Base-by-base conservation (phyloP, 352 stramenopile genomes). In the Phytophthora megakarya region DNA sequence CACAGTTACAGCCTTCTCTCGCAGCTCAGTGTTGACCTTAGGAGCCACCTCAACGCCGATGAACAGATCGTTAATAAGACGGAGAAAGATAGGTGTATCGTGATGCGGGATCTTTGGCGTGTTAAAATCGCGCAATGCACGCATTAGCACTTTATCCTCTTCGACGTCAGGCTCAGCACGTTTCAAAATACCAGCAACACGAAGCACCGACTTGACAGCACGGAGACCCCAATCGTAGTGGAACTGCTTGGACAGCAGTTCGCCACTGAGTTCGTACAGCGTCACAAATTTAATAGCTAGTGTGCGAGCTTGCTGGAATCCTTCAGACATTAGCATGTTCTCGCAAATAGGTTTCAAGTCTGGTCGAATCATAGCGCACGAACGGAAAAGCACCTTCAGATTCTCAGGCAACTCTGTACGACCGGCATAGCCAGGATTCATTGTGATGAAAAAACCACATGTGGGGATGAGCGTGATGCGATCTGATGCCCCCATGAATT, bases 401-500 rank as follows among this genome's bases (percentile, higher is more conserved):
- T 97, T 97, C 48, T 95, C 89, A 6, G 89, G 88, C 5, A 97
- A 76, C 50, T 97, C 86, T 0, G 84, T 94, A 4, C 86, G 84
- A 11, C 85, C 93, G 11, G 90, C 90, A 51, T 98, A 98, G 7
- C 93, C 93, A 9, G 93, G 93, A 73, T 98, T 98, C 93, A 98
- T 98, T 9, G 93, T 98, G 60, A 98, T 98, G 69, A 97, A 98
- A 71, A 98, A 97, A 5, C 92, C 92, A 44, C 87, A 95, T 1
- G 86, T 96, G 11, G 87, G 87, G 35, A 96, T 95, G 25, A 96
- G 57, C 5, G 84, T 93, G 63, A 95, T 95, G 7, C 84, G 80
- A 47, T 96, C 88, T 0, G 86, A 93, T 8, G 84, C 77, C 0
- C 87, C 88, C 86, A 96, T 95, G 49, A 96, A 96, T 50, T 94